Evolutionary conservation across 2,329 filamentous ascomycete species (phyloP).

Genomic region (Ploettnerulaceae sp.): DNA sequence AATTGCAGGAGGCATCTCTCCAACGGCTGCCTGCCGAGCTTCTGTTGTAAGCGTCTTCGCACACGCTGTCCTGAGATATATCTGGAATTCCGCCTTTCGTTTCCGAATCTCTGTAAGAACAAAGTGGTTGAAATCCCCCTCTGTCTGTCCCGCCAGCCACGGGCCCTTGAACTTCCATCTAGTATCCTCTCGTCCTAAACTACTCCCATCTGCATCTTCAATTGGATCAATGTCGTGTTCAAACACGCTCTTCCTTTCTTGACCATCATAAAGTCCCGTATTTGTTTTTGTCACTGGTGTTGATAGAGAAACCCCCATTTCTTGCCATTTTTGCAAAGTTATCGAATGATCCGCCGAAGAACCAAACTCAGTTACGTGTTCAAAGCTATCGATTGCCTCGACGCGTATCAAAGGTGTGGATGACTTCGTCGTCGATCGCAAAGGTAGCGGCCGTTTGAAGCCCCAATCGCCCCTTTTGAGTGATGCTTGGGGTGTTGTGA

Average conservation of each 20-base stretch:
- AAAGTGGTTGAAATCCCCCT: conserved; percentile 55
- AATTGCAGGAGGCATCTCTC: conserved; percentile 28
- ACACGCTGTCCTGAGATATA: conserved; percentile 46
- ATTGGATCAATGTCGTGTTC: conserved; percentile 55
- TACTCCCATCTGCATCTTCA: conserved; percentile 30
- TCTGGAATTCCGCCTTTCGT: conserved; percentile 50
- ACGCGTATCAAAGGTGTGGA: conserved; percentile 73
- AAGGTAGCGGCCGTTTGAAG: conserved; percentile 77
- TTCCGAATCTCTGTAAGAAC: conserved; percentile 49
- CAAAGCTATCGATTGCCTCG: conserved; percentile 73
- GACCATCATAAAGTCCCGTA: not conserved
- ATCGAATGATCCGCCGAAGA: conserved; percentile 77
- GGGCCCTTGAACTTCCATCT: conserved; percentile 65
- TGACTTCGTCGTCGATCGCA: conserved; percentile 66
- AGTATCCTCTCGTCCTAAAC: conserved; percentile 37
- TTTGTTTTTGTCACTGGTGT: conserved; percentile 37
- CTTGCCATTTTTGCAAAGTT: conserved; percentile 80
- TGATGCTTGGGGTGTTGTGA: conserved; percentile 71
- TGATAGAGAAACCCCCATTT: conserved; percentile 69
- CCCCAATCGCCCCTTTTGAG: conserved; percentile 84
- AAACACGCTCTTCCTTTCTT: conserved; percentile 48
- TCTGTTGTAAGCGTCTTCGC: conserved; percentile 42
- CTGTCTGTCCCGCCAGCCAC: conserved; percentile 58
- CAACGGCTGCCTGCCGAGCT: conserved; percentile 39
- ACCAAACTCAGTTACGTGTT: conserved; percentile 84